phyloP scores from a whole-genome alignment of 208 protist genomes.

The Acanthamoeba rhysodes region DNA sequence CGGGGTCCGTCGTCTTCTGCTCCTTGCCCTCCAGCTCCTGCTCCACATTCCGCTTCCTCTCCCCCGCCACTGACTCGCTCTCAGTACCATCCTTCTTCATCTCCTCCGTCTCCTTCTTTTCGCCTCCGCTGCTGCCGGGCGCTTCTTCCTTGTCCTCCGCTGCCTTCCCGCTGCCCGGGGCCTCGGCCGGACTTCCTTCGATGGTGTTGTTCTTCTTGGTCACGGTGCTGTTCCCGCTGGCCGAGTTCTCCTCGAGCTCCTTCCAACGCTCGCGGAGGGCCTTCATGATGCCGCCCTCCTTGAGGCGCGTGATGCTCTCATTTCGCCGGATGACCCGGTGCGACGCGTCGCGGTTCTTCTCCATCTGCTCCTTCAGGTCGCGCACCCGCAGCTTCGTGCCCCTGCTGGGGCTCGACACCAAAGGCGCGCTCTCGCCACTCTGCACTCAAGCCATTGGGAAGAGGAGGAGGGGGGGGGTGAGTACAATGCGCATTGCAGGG shows the following conservation, averaged over 20 bases:
- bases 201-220: neutral
- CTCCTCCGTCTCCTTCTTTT: neutral
- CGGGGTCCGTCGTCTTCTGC: too few species aligned
- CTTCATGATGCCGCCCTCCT: constrained; percentile 51
- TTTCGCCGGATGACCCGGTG: constrained; percentile 9
- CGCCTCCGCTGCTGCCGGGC: neutral
- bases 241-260: constrained; percentile 30
- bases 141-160: neutral
- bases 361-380: constrained; percentile 46
- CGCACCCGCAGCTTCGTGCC: constrained; percentile 20
- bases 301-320: constrained; percentile 10
- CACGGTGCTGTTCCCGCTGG: neutral
- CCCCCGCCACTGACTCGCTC: neutral
- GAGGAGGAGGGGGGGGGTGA: neutral
- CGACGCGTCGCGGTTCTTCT: neutral
- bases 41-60: neutral
- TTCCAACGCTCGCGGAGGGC: constrained; percentile 45
- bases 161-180: neutral
- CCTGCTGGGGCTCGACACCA: neutral
- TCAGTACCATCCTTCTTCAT: neutral
- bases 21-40: neutral
- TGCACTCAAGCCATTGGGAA: neutral
- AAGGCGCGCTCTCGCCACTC: neutral
- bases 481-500: neutral
- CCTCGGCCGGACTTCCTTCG: neutral